phyloP scores from a whole-genome alignment of 1,284 basidiomycete genomes.

The Boletus sp. region DNA sequence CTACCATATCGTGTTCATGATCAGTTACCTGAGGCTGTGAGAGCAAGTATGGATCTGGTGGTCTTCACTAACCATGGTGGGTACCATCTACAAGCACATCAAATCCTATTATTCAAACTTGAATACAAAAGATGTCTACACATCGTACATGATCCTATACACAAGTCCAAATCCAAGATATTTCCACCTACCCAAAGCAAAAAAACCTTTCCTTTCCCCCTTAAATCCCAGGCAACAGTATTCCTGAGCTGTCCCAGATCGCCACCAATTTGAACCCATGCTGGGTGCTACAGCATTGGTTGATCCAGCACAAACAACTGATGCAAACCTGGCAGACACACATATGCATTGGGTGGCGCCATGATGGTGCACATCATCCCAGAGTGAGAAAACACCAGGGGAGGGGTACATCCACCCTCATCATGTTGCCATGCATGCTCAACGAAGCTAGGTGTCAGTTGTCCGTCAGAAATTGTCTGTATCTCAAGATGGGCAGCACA shows the following conservation, averaged over 20 bases:
- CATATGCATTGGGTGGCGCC: constrained; percentile 63
- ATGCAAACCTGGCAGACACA: constrained; percentile 78
- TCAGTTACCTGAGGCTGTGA: background rate
- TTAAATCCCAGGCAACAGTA: constrained; percentile 17
- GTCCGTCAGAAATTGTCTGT: background rate
- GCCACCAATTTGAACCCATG: constrained; percentile 73
- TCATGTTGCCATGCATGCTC: constrained; percentile 75
- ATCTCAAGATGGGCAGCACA: background rate
- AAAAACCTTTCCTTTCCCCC: background rate
- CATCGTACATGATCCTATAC: background rate
- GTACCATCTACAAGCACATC: background rate
- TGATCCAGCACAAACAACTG: constrained; percentile 72
- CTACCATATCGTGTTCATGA: too few species aligned
- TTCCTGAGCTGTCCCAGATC: constrained; percentile 64
- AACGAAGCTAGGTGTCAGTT: constrained; percentile 49
- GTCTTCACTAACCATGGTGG: background rate
- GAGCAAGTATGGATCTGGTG: background rate
- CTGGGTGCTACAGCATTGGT: constrained; percentile 66
- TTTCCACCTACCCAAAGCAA: background rate
- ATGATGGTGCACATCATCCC: constrained; percentile 64
- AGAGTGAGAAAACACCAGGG: constrained; percentile 62
- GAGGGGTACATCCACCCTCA: constrained; percentile 66
- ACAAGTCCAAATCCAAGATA: background rate
- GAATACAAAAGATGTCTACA: background rate
- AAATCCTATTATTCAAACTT: background rate